Base-by-base conservation (phyloP, 1,284 basidiomycete genomes). In the Cystobasidium slooffiae region DNA sequence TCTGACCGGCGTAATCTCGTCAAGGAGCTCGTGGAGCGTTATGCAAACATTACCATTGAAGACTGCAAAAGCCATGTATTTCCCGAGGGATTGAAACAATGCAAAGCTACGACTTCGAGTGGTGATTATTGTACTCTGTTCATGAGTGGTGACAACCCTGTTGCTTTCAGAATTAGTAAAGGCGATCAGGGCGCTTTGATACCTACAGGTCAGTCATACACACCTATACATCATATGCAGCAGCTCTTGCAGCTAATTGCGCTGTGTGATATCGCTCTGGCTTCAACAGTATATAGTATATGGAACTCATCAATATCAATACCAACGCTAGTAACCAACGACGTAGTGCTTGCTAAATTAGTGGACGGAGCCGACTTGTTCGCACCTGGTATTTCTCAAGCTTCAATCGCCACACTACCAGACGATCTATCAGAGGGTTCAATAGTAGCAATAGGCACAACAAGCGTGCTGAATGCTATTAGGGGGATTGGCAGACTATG, bases 291-390 rank as follows among this genome's bases (percentile, higher is more conserved):
- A 16, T 73, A 73, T 46, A 73, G 47, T 20, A 44, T 73, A 51
- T 53, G 51, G 70, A 53, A 52, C 20, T 65, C 63, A 8, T 43
- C 24, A 31, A 55, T 65, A 39, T 52, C 52, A 16, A 49, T 73
- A 44, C 70, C 70, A 24, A 46, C 20, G 8, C 51, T 73, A 20
- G 63, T 73, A n/a, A 73, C 70, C 9, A 73, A 65, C 53, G 70
- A 73, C 22, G 47, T 73, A 41, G 70, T 73, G 1, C 55, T 73
- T 2, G 49, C 63, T 1, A 73, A 73, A 56, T 46, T 73, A 41
- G 47, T 58, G 10, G 70, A 62, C 20, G 70, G 70, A 46, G 70
- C 70, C 41, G 70, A 73, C 62, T 52, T 73, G 0, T 62, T 73
- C 44, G 43, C 58, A 43, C 70, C 70, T 73, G 70, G 70, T 44